Evolutionary conservation across 2,329 filamentous ascomycete species (phyloP), one percentile per base, ranked within the genome.

Genomic region (Seiridium cupressi): DNA sequence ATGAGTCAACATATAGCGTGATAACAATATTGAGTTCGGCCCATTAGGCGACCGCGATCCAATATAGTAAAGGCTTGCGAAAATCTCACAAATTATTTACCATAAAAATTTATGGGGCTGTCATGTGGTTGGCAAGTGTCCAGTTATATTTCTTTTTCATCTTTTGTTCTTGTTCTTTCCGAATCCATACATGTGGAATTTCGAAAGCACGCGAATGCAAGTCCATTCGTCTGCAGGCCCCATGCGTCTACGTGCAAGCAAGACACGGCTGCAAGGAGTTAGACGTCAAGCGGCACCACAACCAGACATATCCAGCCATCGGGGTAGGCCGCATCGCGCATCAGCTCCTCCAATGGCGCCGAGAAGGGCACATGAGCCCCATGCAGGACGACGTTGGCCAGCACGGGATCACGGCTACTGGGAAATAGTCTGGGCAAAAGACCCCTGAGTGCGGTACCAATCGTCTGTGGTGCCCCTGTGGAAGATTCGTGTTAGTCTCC

Each of bases 231-330:
- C 18, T 26, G 18, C 18, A 26, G 18, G 18, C 18, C 18, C 18
- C 18, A 26, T 26, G 18, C 18, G 18, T 26, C 18, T 26, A 26
- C 18, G 18, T 26, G 18, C 18, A 26, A 42, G 38, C 38, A 42
- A 42, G 7, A 13, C 32, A 49, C 26, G 44, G 40, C 13, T 13
- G 44, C 2, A 8, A 8, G 13, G 31, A 36, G 11, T 44, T 63
- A 73, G 4, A 72, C 64, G 47, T 73, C 70, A 70, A 92, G 81
- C 79, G 96, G 89, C 26, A 88, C 83, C 4, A 97, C 84, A 57
- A 92, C 90, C 47, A 97, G 76, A 73, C 92, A 92, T 34, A 97
- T 74, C 89, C 93, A 99, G 0, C 95, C 95, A 76, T 99, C 95
- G 0, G 92, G 88, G 79, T 97, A 98, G 1, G 92, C 87, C 3